Evolutionary conservation across 176 grass and related monocot species (phyloP).

Genomic region (Carex scoparia): DNA sequence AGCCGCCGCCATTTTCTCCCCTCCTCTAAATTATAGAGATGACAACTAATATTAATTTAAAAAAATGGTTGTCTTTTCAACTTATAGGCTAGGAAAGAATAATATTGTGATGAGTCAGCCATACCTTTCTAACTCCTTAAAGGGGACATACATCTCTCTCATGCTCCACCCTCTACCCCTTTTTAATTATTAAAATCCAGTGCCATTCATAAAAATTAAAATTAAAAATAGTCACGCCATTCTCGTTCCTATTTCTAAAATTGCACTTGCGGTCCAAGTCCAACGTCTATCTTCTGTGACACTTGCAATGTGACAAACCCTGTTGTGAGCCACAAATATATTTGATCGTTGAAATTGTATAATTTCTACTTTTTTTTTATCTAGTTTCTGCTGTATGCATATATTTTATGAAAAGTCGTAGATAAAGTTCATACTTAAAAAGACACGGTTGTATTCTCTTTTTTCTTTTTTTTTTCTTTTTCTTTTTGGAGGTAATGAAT

Average conservation of each 20-base stretch:
- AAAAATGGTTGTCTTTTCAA: background rate
- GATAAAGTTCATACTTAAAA: background rate
- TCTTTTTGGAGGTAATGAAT: too few relatives aligned
- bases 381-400: background rate
- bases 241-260: slow-evolving; percentile 12
- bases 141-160: slow-evolving; percentile 16
- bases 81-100: background rate
- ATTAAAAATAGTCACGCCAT: background rate
- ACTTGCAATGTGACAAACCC: background rate
- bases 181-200: background rate
- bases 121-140: slow-evolving; percentile 22
- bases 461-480: too few relatives aligned
- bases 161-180: background rate
- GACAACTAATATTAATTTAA: slow-evolving; percentile 1
- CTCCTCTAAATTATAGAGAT: background rate
- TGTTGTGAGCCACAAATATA: background rate
- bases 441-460: background rate
- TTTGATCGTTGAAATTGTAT: background rate
- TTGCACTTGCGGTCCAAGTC: background rate
- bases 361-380: background rate
- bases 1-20: background rate
- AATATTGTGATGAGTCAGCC: background rate
- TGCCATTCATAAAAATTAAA: background rate
- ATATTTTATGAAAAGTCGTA: background rate
- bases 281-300: background rate